Base-by-base conservation (phyloP, 495 filamentous ascomycete genomes). In the Hypoxylon intermedium region DNA sequence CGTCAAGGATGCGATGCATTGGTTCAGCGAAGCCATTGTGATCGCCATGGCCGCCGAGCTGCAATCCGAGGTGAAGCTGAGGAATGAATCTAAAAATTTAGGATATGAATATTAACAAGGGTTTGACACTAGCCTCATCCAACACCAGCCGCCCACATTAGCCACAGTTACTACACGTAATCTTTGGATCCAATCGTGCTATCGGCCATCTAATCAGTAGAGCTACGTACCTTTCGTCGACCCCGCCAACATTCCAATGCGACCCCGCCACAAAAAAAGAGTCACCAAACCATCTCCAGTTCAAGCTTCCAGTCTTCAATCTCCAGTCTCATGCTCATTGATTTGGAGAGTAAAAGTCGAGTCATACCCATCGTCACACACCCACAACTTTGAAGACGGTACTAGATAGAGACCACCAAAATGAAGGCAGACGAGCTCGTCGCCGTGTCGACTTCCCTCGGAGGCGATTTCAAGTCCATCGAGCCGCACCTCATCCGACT, bases 391-490 rank as follows among this genome's bases (percentile, higher is more conserved):
- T 12, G 15, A 38, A 3, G n/a, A 36, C n/a, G 2, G 7, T 13
- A 36, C 33, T 26, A 26, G 7, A 26, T 26, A 26, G 1, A 38
- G 15, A 38, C 36, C 16, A 5, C 18, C 37, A 62, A 19, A 9
- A 84, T 84, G 81, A 80, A 83, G 74, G 56, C 70, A 46, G 75
- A 79, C 54, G 79, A 82, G 61, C 69, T 82, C 43, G 72, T 79
- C 40, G 69, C 77, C 45, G 67, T 82, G 21, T 72, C 80, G 50
- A 73, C 69, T 37, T 66, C 72, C 28, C 74, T 93, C 44, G 76
- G 82, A 47, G 79, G 82, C 4, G 90, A 95, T 67, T 93, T 91
- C 77, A 93, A 93, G 72, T 75, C 83, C 12, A 83, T 95, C 49
- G 91, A 95, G 68, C 82, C 83, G n/a, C 76, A 81, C 40, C 82